These are phyloP conservation scores for Nitzschia sp. DNA, from an alignment of 108 stramenopile species.

Conservation along the genomic window DNA sequence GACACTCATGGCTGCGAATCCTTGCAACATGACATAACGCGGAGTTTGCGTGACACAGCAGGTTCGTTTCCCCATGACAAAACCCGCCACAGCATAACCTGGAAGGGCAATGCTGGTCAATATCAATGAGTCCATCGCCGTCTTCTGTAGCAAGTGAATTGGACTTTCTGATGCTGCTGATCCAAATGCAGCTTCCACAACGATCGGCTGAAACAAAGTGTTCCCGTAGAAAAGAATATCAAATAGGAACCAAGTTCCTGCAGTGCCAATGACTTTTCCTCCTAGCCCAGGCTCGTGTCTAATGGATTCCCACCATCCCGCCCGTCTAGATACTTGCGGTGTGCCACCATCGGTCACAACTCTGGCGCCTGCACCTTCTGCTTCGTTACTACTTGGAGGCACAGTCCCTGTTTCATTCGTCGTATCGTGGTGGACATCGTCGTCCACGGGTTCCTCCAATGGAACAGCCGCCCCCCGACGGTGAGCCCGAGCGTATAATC, in stretches of 20 bases:
- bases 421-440: background rate
- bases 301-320: slow-evolving; percentile 38
- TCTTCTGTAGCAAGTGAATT: slow-evolving; percentile 17
- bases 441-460: background rate
- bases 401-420: background rate
- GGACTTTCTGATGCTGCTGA: slow-evolving; percentile 16
- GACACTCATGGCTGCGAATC: slow-evolving; percentile 73
- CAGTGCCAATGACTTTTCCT: slow-evolving; percentile 73
- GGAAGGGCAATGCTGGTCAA: slow-evolving; percentile 70
- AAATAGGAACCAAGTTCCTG: slow-evolving; percentile 85
- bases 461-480: slow-evolving; percentile 4
- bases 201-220: slow-evolving; percentile 84
- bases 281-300: slow-evolving; percentile 59
- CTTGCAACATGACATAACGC: slow-evolving; percentile 78
- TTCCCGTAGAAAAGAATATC: slow-evolving; percentile 91
- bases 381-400: background rate
- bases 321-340: background rate
- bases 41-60: slow-evolving; percentile 61
- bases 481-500: background rate
- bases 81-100: slow-evolving; percentile 72
- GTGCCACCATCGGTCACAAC: slow-evolving; percentile 5
- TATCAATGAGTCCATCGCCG: slow-evolving; percentile 43
- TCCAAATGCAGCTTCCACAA: slow-evolving; percentile 84
- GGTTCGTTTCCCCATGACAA: slow-evolving; percentile 55
- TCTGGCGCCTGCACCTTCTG: background rate